Evolutionary conservation across 2,329 filamentous ascomycete species (phyloP).

Genomic region (Botrytis paeoniae): DNA sequence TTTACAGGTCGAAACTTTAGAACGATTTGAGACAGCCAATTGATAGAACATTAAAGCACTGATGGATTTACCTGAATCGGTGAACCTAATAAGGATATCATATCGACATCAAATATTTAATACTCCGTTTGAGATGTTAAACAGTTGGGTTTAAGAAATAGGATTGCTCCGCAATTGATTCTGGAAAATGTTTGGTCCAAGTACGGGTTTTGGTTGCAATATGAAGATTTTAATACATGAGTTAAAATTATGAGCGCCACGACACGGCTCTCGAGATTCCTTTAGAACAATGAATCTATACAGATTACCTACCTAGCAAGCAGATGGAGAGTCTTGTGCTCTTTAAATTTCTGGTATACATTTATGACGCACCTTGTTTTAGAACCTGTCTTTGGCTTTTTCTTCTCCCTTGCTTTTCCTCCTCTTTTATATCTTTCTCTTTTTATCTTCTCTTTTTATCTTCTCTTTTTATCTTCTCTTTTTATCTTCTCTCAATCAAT

Average conservation of each 20-base stretch:
- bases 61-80: neutral
- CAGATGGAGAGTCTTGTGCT: neutral
- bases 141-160: neutral
- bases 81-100: neutral
- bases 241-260: too few species aligned
- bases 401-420: neutral
- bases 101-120: neutral
- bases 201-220: neutral
- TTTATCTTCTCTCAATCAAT: neutral
- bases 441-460: neutral
- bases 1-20: neutral
- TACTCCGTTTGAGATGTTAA: neutral
- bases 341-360: neutral
- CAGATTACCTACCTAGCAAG: neutral
- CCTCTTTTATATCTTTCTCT: neutral
- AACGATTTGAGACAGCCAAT: neutral
- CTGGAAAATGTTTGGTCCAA: neutral
- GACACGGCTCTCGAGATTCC: too few species aligned
- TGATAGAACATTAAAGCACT: neutral
- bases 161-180: neutral
- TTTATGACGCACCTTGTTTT: too few species aligned
- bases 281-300: too few species aligned
- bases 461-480: neutral
- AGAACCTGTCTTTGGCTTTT: too few species aligned
- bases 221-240: neutral